Evolutionary conservation across 2,329 filamentous ascomycete species (phyloP), one percentile per base, ranked within the genome.

Genomic region (Madurella mycetomatis): DNA sequence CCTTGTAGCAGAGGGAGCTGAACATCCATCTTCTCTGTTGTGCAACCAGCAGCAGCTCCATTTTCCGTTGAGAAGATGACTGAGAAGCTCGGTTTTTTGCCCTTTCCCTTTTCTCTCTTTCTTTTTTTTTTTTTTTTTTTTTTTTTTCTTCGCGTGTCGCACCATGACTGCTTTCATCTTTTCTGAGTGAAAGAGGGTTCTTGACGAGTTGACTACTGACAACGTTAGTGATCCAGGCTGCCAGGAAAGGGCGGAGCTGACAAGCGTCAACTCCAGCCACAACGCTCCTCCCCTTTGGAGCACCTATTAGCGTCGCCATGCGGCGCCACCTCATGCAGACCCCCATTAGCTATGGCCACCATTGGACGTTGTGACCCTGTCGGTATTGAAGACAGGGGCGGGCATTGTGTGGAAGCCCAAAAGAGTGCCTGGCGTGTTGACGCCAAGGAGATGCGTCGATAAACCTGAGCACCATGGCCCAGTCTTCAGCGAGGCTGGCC

Each of bases 261-360:
- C 17, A 25, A 17, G 41, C 15, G 48, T 15, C 25, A 32, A 18
- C 30, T 37, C 48, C 51, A 53, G 51, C 51, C 51, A 18, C 51
- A 41, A 16, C 41, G 32, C 40, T 9, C 16, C 9, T 1, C 3
- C 19, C 34, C n/a, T 3, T 25, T 2, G 16, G 13, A 17, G 18
- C 32, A 18, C 51, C 51, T 53, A 53, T 53, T 46, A 53, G 18
- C 41, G 18, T 45, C 51, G 15, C 16, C 11, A 1, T 3, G 4
- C 41, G 32, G 45, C 41, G 51, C 51, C 51, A 49, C 51, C 9
- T 4, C 18, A 48, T 45, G 51, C 46, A 37, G 1, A 17, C 41
- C 32, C 46, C 17, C 11, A 16, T 41, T 32, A 19, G 13, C 11
- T 4, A 45, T 45, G 34, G 18, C 41, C 19, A 32, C 32, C 8